phyloP scores from a whole-genome alignment of 106 monocot genomes.

The Phalaenopsis aphrodite region DNA sequence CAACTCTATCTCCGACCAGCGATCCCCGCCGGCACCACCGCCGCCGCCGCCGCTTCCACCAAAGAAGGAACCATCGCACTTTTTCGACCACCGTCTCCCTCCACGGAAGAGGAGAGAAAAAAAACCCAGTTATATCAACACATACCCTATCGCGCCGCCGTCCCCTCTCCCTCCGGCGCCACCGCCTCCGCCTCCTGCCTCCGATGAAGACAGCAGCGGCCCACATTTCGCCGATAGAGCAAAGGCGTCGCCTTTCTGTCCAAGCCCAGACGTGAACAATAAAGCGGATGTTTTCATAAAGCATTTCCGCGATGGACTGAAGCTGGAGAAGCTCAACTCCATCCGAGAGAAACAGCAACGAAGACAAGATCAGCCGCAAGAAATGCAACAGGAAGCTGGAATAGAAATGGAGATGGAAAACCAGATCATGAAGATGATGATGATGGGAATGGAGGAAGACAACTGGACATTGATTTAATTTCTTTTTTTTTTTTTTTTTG shows the following conservation, averaged over 20 bases:
- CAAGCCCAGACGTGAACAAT: slow-evolving; percentile 63
- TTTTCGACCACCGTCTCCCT: slow-evolving; percentile 11
- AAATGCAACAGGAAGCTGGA: not conserved
- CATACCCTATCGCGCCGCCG: not conserved
- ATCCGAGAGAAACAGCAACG: slow-evolving; percentile 22
- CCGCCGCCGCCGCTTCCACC: slow-evolving; percentile 16
- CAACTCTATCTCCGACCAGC: slow-evolving; percentile 2
- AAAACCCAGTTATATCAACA: not conserved
- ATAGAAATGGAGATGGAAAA: not conserved
- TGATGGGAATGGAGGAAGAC: not conserved
- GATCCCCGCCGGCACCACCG: slow-evolving; percentile 13
- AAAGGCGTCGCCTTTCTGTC: slow-evolving; percentile 11
- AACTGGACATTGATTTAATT: not conserved
- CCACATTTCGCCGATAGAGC: not conserved
- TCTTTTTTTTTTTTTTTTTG: not conserved
- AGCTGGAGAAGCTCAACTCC: slow-evolving; percentile 63
- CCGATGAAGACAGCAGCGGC: not conserved
- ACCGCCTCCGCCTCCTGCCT: slow-evolving; percentile 18
- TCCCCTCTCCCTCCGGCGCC: slow-evolving; percentile 5
- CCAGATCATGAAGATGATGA: not conserved
- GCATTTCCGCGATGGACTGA: slow-evolving; percentile 31
- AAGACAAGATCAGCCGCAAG: slow-evolving; percentile 4
- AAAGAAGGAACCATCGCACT: not conserved
- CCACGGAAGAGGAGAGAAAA: not conserved
- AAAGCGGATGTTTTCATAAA: slow-evolving; percentile 67